Base-by-base conservation (phyloP, 352 stramenopile genomes). In the Hyaloperonospora arabidopsidis region DNA sequence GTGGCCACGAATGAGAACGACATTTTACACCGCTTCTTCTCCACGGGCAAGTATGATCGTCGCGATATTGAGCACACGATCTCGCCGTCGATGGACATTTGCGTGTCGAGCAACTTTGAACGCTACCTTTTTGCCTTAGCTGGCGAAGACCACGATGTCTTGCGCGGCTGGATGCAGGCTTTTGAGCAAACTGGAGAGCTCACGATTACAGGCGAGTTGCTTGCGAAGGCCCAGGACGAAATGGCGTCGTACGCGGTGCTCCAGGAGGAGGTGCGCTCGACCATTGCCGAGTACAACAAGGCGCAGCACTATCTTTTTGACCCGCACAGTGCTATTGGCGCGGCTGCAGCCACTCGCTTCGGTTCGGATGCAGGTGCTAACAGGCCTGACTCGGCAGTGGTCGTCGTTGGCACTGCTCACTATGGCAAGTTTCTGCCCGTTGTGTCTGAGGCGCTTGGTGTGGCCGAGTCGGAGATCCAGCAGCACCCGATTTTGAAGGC, bases 1-100 rank as follows among this genome's bases (percentile, higher is more conserved):
- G 93, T 99, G 25, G 95, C 95, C n/a, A 98, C 95, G 11, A 99
- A 99, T 72, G 96, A 98, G 72, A 99, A 99, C 70, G 95, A 99
- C 63, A 99, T 99, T 58, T 74, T 99, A 19, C 92, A 98, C 71
- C 84, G 93, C 46, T 99, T 99, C 73, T 98, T 99, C 68, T 89
- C 82, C 15, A 95, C 85, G 48, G 97, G 96, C 57, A 94, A 97
- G 66, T 99, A 99, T 74, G 90, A 97, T 53, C 83, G 94, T 45
- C 72, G 91, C 61, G 49, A 70, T 44, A 97, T 98, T 61, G 69
- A 89, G 41, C 79, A 97, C 65, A 98, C 94, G 41, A 95, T 97
- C 44, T 96, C 93, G 46, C 97, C 97, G 32, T 98, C 88, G 2
- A 99, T 99, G 96, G 97, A 99, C 68, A 99, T 99, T 62, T 98